These are phyloP conservation scores for Cystobasidium onofrii DNA, from an alignment of 768 basidiomycete species.

Conservation along the genomic window DNA sequence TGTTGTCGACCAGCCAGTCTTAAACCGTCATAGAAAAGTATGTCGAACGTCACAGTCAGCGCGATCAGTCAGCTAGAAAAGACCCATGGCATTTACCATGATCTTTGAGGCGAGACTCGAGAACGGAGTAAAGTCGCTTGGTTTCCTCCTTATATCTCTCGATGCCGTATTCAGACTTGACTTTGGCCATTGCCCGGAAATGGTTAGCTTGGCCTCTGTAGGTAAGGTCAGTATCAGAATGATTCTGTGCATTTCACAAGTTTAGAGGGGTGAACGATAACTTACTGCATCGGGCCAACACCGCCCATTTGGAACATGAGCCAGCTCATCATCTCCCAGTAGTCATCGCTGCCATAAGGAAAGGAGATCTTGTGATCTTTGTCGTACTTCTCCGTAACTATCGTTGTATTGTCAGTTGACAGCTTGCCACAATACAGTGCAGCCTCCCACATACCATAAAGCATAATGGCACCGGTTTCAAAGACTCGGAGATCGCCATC, in stretches of 20 bases:
- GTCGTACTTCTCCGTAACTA: slow-evolving; percentile 51
- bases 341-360: slow-evolving; percentile 45
- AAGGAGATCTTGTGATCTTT: slow-evolving; percentile 55
- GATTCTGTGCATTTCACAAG: too few species aligned
- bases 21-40: not conserved
- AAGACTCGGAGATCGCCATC: slow-evolving; percentile 43
- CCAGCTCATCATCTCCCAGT: slow-evolving; percentile 28
- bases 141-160: slow-evolving; percentile 73
- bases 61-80: too few species aligned
- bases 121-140: slow-evolving; percentile 69
- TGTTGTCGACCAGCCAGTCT: slow-evolving; percentile 25
- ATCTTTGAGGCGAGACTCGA: slow-evolving; percentile 60
- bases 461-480: slow-evolving; percentile 62
- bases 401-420: not conserved
- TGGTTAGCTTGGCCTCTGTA: slow-evolving; percentile 28
- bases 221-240: not conserved
- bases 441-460: slow-evolving; percentile 51
- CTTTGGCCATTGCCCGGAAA: slow-evolving; percentile 26
- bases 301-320: slow-evolving; percentile 13
- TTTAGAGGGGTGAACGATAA: too few species aligned
- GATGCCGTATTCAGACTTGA: slow-evolving; percentile 33
- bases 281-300: slow-evolving; percentile 17
- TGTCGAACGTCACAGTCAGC: too few species aligned
- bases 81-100: slow-evolving; percentile 52
- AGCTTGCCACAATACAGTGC: not conserved